Percentiles rank a stretch among this genome's conserved stretches.
phyloP scores from a whole-genome alignment of 306 rosid genomes.

The Vigna mungo region DNA sequence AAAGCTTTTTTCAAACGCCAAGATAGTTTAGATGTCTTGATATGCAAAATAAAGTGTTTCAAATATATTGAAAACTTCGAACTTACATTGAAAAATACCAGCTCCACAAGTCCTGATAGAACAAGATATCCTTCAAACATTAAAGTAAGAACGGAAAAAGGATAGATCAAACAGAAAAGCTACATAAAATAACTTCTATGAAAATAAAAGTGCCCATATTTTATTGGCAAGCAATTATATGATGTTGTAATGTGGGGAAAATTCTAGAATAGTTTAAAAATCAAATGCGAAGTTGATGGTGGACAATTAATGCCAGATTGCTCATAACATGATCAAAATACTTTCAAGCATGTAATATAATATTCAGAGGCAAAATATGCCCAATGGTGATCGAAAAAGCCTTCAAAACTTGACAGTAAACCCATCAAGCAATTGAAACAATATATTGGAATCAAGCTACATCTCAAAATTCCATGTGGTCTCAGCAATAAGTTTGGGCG shows the following conservation, averaged over 20 bases:
- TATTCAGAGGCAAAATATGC: conserved; percentile 49
- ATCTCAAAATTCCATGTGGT: conserved; percentile 80
- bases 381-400: conserved; percentile 31
- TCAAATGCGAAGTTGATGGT: conserved; percentile 11
- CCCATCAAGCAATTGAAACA: conserved; percentile 42
- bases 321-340: conserved; percentile 32
- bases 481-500: conserved; percentile 84
- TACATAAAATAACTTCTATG: conserved; percentile 6
- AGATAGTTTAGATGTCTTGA: not conserved
- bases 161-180: not conserved
- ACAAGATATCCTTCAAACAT: not conserved
- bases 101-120: conserved; percentile 11
- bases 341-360: conserved; percentile 52
- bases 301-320: not conserved
- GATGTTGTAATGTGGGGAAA: conserved; percentile 7
- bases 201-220: not conserved
- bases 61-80: not conserved
- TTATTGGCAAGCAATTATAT: conserved; percentile 16
- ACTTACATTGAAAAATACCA: not conserved
- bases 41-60: not conserved
- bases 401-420: conserved; percentile 42
- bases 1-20: not conserved
- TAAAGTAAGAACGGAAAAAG: not conserved
- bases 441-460: conserved; percentile 47
- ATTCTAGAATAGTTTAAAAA: conserved; percentile 31